Conservation (phyloP, 768 basidiomycete species). For the Lactarius psammicola region DNA sequence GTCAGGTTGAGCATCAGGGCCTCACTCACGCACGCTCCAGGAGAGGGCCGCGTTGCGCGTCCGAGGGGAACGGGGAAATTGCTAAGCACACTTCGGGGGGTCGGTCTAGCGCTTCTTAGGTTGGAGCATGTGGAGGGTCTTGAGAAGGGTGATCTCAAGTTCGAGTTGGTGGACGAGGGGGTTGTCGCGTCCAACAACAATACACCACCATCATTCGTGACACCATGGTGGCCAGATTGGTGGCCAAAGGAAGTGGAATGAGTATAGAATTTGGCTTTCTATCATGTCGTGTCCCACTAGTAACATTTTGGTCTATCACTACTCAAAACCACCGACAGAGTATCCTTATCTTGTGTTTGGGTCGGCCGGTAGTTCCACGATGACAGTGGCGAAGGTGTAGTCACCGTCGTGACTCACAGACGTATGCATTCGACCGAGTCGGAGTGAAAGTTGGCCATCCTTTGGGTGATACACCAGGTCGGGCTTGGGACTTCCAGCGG, state of each 20-base stretch:
- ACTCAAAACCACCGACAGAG: neutral
- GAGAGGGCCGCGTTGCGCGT: conserved; percentile 44
- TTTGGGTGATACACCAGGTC: conserved; percentile 36
- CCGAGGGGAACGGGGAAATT: conserved; percentile 76
- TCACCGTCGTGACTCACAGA: conserved; percentile 84
- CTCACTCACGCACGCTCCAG: conserved; percentile 29
- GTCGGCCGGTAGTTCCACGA: conserved; percentile 45
- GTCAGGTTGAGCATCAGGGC: conserved; percentile 36
- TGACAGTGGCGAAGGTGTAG: conserved; percentile 66
- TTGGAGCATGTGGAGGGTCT: conserved; percentile 68
- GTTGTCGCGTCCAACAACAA: conserved; percentile 33
- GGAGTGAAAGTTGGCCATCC: conserved; percentile 28
- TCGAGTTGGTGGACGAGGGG: conserved; percentile 37
- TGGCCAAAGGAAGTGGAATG: conserved; percentile 46
- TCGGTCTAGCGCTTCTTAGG: conserved; percentile 78
- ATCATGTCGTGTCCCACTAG: neutral
- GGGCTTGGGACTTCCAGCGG: conserved; percentile 40
- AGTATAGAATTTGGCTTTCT: neutral
- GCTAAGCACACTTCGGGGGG: conserved; percentile 52
- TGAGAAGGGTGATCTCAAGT: conserved; percentile 46
- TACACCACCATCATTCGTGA: conserved; percentile 41
- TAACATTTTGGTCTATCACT: neutral
- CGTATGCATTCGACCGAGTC: conserved; percentile 49
- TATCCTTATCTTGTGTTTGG: conserved; percentile 1
- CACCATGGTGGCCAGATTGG: conserved; percentile 49